Base-by-base conservation (phyloP, 768 basidiomycete genomes). In the Psilocybe tampanensis region DNA sequence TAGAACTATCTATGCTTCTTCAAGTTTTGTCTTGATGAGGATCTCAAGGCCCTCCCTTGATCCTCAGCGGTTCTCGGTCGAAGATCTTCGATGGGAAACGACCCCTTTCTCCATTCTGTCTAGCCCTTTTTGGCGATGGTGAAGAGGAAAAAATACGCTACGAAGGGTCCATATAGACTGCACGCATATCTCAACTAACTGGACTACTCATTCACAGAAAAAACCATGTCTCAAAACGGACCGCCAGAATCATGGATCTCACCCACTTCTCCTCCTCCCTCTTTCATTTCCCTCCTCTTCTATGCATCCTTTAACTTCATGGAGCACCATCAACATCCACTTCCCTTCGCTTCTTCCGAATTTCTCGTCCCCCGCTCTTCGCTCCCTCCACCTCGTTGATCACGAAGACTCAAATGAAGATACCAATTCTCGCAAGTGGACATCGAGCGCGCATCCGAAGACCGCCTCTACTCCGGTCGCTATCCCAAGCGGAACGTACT, bases 251-350 rank as follows among this genome's bases (percentile, higher is more conserved):
- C 58, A 56, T 24, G 65, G 64, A 59, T 62, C 70, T n/a, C 73
- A 72, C 17, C 86, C 90, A 22, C 68, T 91, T 23, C 80, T 92
- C 39, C 86, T 89, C 64, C 80, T 93, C 26, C 91, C 90, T 4
- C 73, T 92, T 39, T 71, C 80, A 18, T 88, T 92, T 70, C 88
- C 86, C 52, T 44, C 77, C 21, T 58, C 72, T 13, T 81, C 86
- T 7, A 77, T 84, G 15, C 80, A 71, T 45, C 80, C 80, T 17
- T 74, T 91, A 41, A 92, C 90, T 1, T 70, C 85, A 22, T 93
- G 90, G 90, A 79, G 78, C 21, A 90, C 84, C 11, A 71, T 92
- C 62, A 69, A 78, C 24, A 63, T 91, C n/a, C 68, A 87, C 64
- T 76, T 92, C 22, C 79, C 87, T 26, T 70, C 78, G 19, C 76